Evolutionary conservation across 805 yeast genomes (phyloP).

Genomic region (Metschnikowia bowlesiae): DNA sequence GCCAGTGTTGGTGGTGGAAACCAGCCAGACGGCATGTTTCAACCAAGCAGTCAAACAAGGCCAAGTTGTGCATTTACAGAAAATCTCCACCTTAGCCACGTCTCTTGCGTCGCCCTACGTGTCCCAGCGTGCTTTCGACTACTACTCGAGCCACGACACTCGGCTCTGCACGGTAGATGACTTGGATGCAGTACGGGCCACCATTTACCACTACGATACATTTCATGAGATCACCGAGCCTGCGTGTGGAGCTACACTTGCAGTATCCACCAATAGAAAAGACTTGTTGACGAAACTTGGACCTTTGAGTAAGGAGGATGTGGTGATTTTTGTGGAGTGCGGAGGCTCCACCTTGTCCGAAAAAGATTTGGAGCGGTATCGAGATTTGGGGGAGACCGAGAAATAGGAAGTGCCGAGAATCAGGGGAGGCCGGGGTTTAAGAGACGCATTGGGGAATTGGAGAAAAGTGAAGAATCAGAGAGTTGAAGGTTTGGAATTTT

Average conservation of each 20-base stretch:
- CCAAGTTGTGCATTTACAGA: slow-evolving; percentile 38
- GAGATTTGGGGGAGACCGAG: background rate
- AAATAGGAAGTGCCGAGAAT: too few relatives aligned
- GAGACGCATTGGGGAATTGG: too few relatives aligned
- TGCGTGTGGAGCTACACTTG: slow-evolving; percentile 68
- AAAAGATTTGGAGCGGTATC: slow-evolving; percentile 10
- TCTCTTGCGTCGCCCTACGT: slow-evolving; percentile 60
- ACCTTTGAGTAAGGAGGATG: slow-evolving; percentile 33
- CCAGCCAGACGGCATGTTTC: slow-evolving; percentile 59
- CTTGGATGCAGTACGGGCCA: slow-evolving; percentile 52
- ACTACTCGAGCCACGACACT: slow-evolving; percentile 26
- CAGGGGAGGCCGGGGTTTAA: too few relatives aligned
- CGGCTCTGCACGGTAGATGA: slow-evolving; percentile 39
- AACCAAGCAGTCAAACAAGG: slow-evolving; percentile 45
- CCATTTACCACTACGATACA: slow-evolving; percentile 46
- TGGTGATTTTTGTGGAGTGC: slow-evolving; percentile 54
- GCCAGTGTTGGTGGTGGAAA: slow-evolving; percentile 44
- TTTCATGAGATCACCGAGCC: slow-evolving; percentile 58
- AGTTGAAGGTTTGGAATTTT: too few relatives aligned
- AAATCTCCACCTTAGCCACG: slow-evolving; percentile 54
- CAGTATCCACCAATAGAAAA: slow-evolving; percentile 40
- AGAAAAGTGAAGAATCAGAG: too few relatives aligned
- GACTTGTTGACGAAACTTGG: slow-evolving; percentile 24
- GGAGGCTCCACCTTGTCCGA: slow-evolving; percentile 31
- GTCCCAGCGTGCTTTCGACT: slow-evolving; percentile 39